phyloP scores from a whole-genome alignment of 768 basidiomycete genomes.

The Nidularia pulvinata region DNA sequence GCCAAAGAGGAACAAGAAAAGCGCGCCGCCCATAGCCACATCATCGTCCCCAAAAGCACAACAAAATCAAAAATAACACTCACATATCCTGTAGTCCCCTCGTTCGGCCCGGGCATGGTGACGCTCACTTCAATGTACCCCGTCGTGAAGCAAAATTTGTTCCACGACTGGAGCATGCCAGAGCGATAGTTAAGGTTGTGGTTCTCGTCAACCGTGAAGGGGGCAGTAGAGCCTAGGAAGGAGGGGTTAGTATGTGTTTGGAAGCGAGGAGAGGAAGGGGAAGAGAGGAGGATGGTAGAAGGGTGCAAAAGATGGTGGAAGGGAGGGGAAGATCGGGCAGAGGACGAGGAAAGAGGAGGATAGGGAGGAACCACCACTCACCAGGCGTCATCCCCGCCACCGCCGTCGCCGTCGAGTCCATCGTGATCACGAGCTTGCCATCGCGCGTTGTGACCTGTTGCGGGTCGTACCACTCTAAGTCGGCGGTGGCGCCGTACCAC shows the following conservation, averaged over 20 bases:
- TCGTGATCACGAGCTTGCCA: conserved; percentile 68
- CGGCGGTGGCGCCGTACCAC: conserved; percentile 72
- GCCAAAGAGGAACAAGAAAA: no score
- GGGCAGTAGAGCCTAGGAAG: conserved; percentile 37
- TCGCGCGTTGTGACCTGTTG: conserved; percentile 61
- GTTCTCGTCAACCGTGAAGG: conserved; percentile 42
- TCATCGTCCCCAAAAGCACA: neutral
- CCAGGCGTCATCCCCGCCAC: conserved; percentile 26
- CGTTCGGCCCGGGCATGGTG: conserved; percentile 57
- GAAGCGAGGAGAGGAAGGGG: neutral
- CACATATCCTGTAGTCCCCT: conserved; percentile 38
- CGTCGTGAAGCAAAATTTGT: conserved; percentile 85
- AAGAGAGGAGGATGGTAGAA: neutral
- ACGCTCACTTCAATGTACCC: conserved; percentile 77
- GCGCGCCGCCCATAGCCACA: neutral
- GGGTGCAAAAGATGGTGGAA: neutral
- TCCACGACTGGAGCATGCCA: conserved; percentile 90
- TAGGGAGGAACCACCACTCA: conserved; percentile 6
- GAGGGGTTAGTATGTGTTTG: neutral
- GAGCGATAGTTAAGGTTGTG: conserved; percentile 64
- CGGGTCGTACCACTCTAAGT: conserved; percentile 80
- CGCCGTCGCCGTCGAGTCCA: conserved; percentile 44
- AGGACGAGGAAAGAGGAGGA: neutral
- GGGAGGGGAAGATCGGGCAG: neutral
- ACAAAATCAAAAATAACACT: conserved; percentile 12